Conservation (phyloP, 2,329 filamentous ascomycete species). For the Akanthomyces muscarius region DNA sequence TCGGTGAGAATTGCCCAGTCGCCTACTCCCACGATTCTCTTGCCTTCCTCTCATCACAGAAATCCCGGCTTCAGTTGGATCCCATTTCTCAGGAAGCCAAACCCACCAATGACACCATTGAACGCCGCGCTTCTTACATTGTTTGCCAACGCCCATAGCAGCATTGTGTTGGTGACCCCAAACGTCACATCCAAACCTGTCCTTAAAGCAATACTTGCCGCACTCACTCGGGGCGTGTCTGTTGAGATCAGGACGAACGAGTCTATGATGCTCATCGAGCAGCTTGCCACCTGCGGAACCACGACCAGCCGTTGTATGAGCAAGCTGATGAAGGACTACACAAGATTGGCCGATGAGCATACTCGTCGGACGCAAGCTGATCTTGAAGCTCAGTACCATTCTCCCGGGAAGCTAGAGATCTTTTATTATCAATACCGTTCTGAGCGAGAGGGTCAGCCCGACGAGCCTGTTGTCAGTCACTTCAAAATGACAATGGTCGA, state of each 20-base stretch:
- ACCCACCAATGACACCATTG: slow-evolving; percentile 60
- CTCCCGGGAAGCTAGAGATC: slow-evolving; percentile 50
- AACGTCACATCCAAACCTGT: slow-evolving; percentile 69
- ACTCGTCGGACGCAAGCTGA: slow-evolving; percentile 26
- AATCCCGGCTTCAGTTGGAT: slow-evolving; percentile 62
- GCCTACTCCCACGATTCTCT: slow-evolving; percentile 54
- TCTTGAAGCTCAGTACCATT: slow-evolving; percentile 40
- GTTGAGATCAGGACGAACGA: slow-evolving; percentile 65
- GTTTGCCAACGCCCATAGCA: slow-evolving; percentile 51
- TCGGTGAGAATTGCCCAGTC: slow-evolving; percentile 25
- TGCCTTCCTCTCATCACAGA: slow-evolving; percentile 70
- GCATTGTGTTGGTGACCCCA: slow-evolving; percentile 70
- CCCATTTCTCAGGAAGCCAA: slow-evolving; percentile 47
- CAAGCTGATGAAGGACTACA: slow-evolving; percentile 54
- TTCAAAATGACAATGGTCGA: slow-evolving; percentile 76
- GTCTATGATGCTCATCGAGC: slow-evolving; percentile 72
- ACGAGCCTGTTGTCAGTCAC: slow-evolving; percentile 69
- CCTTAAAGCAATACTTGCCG: slow-evolving; percentile 55
- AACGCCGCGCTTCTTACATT: slow-evolving; percentile 62
- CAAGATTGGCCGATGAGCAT: slow-evolving; percentile 25
- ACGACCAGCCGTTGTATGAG: slow-evolving; percentile 64
- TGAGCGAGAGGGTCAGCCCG: slow-evolving; percentile 27
- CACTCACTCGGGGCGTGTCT: slow-evolving; percentile 62
- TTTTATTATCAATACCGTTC: slow-evolving; percentile 52
- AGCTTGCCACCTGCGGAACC: slow-evolving; percentile 73